Conservation (phyloP, 2,329 filamentous ascomycete genomes). For the Fonsecaea monophora region DNA sequence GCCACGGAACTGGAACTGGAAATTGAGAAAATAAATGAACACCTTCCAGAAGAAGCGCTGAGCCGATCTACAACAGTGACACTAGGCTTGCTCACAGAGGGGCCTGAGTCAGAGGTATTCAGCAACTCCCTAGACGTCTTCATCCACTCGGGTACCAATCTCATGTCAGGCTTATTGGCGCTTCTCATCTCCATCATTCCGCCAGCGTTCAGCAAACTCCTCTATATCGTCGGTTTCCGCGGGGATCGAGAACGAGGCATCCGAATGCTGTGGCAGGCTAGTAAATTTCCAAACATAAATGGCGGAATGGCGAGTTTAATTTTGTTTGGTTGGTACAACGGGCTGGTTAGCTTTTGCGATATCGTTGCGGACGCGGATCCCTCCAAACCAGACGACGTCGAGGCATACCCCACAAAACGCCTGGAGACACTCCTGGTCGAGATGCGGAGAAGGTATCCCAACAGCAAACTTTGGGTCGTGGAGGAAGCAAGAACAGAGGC, state of each 20-base stretch:
- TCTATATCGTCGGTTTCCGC: conserved; percentile 88
- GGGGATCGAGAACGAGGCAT: conserved; percentile 86
- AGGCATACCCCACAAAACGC: conserved; percentile 74
- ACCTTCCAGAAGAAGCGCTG: conserved; percentile 28
- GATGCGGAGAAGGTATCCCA: conserved; percentile 80
- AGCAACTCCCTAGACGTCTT: conserved; percentile 82
- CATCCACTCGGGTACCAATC: conserved; percentile 84
- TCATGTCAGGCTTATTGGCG: conserved; percentile 87
- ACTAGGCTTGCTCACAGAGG: conserved; percentile 51
- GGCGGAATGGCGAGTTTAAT: conserved; percentile 83
- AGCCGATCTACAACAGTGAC: conserved; percentile 26
- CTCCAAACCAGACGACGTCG: conserved; percentile 63
- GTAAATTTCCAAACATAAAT: conserved; percentile 84
- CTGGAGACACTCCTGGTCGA: conserved; percentile 71
- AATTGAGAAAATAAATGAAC: conserved; percentile 33
- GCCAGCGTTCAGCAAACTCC: conserved; percentile 82
- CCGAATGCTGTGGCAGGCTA: conserved; percentile 87
- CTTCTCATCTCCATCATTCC: conserved; percentile 92
- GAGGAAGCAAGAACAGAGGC: conserved; percentile 83
- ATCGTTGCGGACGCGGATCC: conserved; percentile 68
- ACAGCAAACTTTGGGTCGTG: conserved; percentile 82
- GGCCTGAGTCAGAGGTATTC: conserved; percentile 69
- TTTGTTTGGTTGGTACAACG: conserved; percentile 86
- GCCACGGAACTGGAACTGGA: conserved; percentile 35
- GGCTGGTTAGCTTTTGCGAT: conserved; percentile 82